phyloP scores from a whole-genome alignment of 2,329 filamentous ascomycete genomes.

The Helotiales sp. region DNA sequence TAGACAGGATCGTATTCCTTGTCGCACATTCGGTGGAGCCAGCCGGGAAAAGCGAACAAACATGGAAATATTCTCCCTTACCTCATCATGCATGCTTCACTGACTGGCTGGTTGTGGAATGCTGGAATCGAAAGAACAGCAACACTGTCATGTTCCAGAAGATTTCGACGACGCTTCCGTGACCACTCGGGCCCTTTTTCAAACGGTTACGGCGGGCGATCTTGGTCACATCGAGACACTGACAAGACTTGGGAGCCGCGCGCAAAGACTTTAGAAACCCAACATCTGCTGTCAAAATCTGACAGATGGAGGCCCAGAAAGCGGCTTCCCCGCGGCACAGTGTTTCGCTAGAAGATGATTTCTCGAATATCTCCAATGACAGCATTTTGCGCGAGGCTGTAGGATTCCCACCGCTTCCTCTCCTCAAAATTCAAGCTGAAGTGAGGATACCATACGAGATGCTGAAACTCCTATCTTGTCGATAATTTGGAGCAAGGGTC shows the following conservation, averaged over 20 bases:
- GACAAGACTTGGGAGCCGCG: conserved; percentile 11
- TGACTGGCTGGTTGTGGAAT: neutral
- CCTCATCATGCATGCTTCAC: too few relatives aligned
- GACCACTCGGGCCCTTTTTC: too few relatives aligned
- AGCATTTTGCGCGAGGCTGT: neutral
- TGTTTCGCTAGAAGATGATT: neutral
- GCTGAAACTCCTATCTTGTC: conserved; percentile 7
- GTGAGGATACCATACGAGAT: neutral
- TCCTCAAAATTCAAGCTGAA: neutral
- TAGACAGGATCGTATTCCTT: conserved; percentile 1
- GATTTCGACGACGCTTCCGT: neutral
- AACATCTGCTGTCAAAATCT: neutral
- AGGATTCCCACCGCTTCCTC: neutral
- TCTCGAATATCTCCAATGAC: neutral
- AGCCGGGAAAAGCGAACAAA: neutral
- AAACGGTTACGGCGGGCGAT: too few relatives aligned
- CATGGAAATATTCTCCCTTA: too few relatives aligned
- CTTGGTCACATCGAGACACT: neutral
- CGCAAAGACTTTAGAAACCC: conserved; percentile 5
- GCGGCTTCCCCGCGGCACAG: conserved; percentile 1
- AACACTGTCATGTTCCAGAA: too few relatives aligned
- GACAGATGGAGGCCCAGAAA: neutral
- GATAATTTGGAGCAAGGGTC: conserved; percentile 5
- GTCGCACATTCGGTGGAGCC: neutral
- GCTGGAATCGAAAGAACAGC: neutral